Evolutionary conservation across 2,329 filamentous ascomycete species (phyloP).

Genomic region (Orbilia blumenaviensis): DNA sequence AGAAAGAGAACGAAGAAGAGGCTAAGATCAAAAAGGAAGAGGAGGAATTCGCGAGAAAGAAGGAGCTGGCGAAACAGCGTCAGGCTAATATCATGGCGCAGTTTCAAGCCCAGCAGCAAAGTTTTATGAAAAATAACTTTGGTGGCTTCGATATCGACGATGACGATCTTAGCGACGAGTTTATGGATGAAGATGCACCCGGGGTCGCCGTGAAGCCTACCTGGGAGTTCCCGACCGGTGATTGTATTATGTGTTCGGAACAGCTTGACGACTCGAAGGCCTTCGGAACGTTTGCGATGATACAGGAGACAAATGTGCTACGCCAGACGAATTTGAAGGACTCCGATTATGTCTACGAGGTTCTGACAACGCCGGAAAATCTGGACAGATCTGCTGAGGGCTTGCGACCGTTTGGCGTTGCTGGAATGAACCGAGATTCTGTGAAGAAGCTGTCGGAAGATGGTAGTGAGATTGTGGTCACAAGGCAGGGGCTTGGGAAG

Average conservation of each 20-base stretch:
- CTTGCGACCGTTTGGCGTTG: conserved; percentile 87
- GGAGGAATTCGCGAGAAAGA: conserved; percentile 82
- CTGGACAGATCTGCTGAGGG: conserved; percentile 85
- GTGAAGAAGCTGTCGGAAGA: conserved; percentile 78
- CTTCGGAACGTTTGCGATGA: conserved; percentile 91
- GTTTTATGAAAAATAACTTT: conserved; percentile 75
- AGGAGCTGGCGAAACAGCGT: conserved; percentile 85
- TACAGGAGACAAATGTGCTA: conserved; percentile 85
- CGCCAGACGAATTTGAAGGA: conserved; percentile 86
- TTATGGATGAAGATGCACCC: conserved; percentile 73
- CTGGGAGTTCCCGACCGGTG: conserved; percentile 91
- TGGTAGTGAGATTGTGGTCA: conserved; percentile 75
- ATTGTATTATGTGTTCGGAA: conserved; percentile 96
- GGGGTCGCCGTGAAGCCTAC: conserved; percentile 73
- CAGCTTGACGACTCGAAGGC: conserved; percentile 87
- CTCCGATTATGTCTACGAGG: conserved; percentile 83
- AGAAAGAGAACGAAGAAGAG: conserved; percentile 68
- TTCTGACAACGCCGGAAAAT: conserved; percentile 77
- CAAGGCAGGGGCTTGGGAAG: conserved; percentile 85
- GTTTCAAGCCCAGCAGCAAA: conserved; percentile 97
- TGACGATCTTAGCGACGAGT: conserved; percentile 81
- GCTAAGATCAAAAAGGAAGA: conserved; percentile 78
- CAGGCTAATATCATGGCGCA: conserved; percentile 97
- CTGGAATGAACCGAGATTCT: conserved; percentile 81
- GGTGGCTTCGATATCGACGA: conserved; percentile 66